phyloP scores from a whole-genome alignment of 495 filamentous ascomycete genomes.

The Amphirosellinia nigrospora region DNA sequence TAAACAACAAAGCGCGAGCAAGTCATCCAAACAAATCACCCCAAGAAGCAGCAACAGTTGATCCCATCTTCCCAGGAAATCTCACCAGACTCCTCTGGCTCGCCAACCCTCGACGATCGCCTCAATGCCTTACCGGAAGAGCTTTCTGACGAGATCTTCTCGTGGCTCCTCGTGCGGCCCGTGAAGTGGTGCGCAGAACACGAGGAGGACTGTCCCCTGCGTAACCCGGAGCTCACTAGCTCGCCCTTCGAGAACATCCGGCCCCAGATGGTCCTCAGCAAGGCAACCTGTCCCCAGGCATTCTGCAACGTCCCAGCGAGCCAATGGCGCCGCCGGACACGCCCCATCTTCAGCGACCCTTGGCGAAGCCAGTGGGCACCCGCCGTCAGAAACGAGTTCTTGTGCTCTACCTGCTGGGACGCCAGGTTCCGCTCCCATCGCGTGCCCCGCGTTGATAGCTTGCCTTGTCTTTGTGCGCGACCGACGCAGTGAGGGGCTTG shows the following conservation, averaged over 20 bases:
- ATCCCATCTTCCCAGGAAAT: background rate
- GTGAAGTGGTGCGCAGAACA: constrained; percentile 36
- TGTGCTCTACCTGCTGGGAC: constrained; percentile 40
- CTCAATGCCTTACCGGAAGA: constrained; percentile 38
- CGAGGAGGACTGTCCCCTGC: constrained; percentile 12
- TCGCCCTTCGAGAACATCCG: background rate
- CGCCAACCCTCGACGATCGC: constrained; percentile 4
- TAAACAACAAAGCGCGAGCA: background rate
- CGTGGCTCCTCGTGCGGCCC: constrained; percentile 36
- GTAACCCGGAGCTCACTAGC: background rate
- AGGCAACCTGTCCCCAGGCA: background rate
- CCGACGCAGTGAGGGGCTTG: constrained; percentile 29
- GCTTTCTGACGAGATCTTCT: constrained; percentile 36
- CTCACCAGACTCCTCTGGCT: background rate
- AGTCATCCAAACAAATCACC: background rate
- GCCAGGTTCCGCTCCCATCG: background rate
- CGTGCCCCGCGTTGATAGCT: background rate
- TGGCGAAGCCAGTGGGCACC: constrained; percentile 36
- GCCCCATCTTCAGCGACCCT: constrained; percentile 24
- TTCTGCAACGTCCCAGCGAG: background rate
- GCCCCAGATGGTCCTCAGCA: background rate
- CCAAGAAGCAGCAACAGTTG: background rate
- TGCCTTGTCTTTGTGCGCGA: constrained; percentile 36
- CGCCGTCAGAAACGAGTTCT: constrained; percentile 25
- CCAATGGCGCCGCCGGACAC: background rate